Evolutionary conservation across 345 rosid genomes (phyloP), one percentile per base, ranked within the genome.

Genomic region (Nephelium lappaceum): DNA sequence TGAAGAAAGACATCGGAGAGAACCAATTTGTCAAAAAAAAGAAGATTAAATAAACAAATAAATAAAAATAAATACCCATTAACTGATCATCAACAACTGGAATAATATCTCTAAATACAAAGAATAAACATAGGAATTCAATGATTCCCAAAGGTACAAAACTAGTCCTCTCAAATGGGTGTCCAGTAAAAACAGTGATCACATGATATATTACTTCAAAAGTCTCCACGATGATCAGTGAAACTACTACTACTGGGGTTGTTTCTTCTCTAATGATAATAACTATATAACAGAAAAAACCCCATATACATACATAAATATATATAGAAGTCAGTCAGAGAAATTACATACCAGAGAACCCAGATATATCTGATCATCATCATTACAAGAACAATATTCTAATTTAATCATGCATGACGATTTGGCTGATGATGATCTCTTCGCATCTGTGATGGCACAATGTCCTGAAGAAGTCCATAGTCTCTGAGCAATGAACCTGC

Each of bases 401-500:
- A 53, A 53, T 53, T 79, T 78, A 79, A 77, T 85, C 88, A 67
- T 81, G 81, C 36, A 31, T 31, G 36, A 31, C 3, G 36, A 51
- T 88, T 78, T 1, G 80, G 70, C 77, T 84, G 88, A 60, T 82
- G n/a, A n/a, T n/a, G 87, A 55, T 81, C 12, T 60, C 24, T 82
- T 72, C 91, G 81, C 88, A 90, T 91, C 84, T 85, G 97, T 11
- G 97, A 80, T 45, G 98, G 95, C 76, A 91, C 90, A 4, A 95
- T 92, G 83, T 96, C 99, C 81, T 96, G 93, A 83, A 96, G 99
- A 51, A 96, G 92, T 18, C 99, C 99, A 51, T 88, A 84, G 77
- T 93, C 98, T 81, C 91, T 83, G 60, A 79, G 51, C 81, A 83
- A 69, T 62, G 84, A 83, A 81, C 85, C 63, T 8, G 87, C 24